A percentile compares a stretch with the other conserved stretches of the same genome.
These are phyloP conservation scores for Crotalaria pallida DNA, from an alignment of 306 rosid species.

Conservation along the genomic window DNA sequence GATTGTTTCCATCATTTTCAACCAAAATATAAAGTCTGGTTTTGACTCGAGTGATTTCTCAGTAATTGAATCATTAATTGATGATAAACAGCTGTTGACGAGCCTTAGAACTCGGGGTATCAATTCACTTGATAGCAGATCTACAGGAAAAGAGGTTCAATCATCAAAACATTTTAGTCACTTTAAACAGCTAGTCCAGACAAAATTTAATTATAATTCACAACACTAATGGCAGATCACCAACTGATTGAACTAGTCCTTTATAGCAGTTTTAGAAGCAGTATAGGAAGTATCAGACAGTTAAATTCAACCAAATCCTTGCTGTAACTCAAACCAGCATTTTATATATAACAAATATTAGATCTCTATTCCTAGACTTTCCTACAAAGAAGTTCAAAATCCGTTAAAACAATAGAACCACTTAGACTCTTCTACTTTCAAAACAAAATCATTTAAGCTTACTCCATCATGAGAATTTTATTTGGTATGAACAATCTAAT, in stretches of 20 bases:
- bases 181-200: neutral
- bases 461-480: neutral
- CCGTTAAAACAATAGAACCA: neutral
- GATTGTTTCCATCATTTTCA: conserved; percentile 60
- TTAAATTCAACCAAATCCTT: neutral
- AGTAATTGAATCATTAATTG: conserved; percentile 31
- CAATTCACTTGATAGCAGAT: conserved; percentile 61
- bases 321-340: neutral
- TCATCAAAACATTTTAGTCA: conserved; percentile 21
- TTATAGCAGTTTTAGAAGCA: conserved; percentile 11
- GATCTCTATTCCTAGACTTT: neutral
- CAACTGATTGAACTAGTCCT: conserved; percentile 6
- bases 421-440: neutral
- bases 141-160: conserved; percentile 41
- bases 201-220: neutral
- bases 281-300: neutral
- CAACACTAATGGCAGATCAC: neutral
- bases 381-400: conserved; percentile 1
- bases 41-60: conserved; percentile 41
- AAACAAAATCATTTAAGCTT: neutral
- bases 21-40: conserved; percentile 62
- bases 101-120: conserved; percentile 46
- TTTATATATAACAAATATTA: neutral
- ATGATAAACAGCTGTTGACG: conserved; percentile 42
- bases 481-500: neutral